Conservation (phyloP, 345 rosid genomes). For the Aethionema arabicum region DNA sequence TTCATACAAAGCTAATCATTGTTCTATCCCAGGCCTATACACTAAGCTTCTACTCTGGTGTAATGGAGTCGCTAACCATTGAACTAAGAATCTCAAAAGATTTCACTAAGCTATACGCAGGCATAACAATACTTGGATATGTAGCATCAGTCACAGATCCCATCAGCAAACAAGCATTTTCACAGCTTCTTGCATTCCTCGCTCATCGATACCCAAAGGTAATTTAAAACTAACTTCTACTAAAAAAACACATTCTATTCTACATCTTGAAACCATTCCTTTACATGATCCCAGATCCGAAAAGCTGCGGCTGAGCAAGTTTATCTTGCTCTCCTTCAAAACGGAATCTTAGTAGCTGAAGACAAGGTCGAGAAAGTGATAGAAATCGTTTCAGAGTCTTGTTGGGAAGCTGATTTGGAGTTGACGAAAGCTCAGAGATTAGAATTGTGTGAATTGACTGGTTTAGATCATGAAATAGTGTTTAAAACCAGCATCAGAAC, state of each 20-base stretch:
- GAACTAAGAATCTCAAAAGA: constrained; percentile 76
- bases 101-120: constrained; percentile 68
- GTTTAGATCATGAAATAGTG: constrained; percentile 46
- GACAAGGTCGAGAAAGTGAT: constrained; percentile 58
- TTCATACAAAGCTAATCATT: constrained; percentile 8
- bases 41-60: constrained; percentile 50
- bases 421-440: constrained; percentile 46
- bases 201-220: constrained; percentile 88
- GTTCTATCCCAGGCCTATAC: constrained; percentile 52
- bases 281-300: constrained; percentile 57
- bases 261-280: neutral
- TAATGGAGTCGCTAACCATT: constrained; percentile 63
- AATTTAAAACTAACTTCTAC: neutral
- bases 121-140: constrained; percentile 75
- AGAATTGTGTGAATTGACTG: constrained; percentile 59
- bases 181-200: constrained; percentile 65
- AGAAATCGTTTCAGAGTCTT: constrained; percentile 61
- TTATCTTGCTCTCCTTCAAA: constrained; percentile 71
- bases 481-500: constrained; percentile 29
- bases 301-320: constrained; percentile 74
- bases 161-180: constrained; percentile 54
- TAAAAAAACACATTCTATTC: neutral
- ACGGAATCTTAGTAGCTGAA: constrained; percentile 53
- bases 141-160: constrained; percentile 61
- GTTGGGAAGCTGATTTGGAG: constrained; percentile 79